Evolutionary conservation across 1,139 yeast genomes (phyloP), one percentile per base, ranked within the genome.

Genomic region (Saccharomyces hybrid): DNA sequence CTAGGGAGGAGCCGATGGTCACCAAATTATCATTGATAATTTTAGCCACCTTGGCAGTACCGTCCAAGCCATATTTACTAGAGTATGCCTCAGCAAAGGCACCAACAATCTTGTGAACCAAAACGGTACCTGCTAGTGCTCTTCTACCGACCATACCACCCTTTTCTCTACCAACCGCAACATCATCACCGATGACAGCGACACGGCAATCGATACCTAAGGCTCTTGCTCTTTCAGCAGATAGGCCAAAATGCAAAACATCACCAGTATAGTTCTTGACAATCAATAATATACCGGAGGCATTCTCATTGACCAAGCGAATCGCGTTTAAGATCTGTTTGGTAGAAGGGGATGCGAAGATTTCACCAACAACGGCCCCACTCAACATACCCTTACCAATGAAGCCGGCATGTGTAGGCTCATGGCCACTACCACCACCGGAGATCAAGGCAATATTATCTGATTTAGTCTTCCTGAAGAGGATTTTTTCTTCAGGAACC

Each of bases 341-440:
- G 2, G 96, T 88, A 5, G 95, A 84, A 1, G 97, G 97, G 23
- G 96, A 88, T 0, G 97, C 97, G 74, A 91, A 91, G 23, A 88
- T 78, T 47, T 86, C 82, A 38, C 98, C 97, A 54, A 89, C 82
- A 8, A 90, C 96, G 1, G 96, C 97, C 41, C 86, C 96, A 64
- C 87, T 89, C 47, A 91, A 72, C 64, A 86, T 74, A 52, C 93
- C 93, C 28, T 80, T 77, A 5, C 97, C 97, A 13, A 91, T 93
- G 67, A 82, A 90, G 0, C 97, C 97, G 4, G 88, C 93, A 67
- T 90, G 97, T 6, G 91, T 77, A 31, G 97, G 97, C 71, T 91
- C 97, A 68, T 91, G 98, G 44, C 98, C 98, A 8, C 93, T 84
- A 31, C 98, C 98, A 54, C 98, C 98, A 55, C 97, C 97, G 49